phyloP scores from a whole-genome alignment of 2,329 filamentous ascomycete genomes.

The Verticillium isaacii region DNA sequence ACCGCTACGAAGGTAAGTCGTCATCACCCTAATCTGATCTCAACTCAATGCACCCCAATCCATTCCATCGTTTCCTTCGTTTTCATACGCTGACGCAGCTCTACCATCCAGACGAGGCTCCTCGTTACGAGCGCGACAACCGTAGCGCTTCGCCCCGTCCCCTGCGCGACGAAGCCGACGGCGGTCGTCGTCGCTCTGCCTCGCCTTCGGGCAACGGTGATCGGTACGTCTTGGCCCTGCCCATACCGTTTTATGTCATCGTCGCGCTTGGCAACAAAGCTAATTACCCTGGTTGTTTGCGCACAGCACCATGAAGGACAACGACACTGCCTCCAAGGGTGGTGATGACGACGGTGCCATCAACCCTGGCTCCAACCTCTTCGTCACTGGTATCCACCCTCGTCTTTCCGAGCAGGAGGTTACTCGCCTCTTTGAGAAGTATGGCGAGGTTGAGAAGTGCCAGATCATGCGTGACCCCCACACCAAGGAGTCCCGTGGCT shows the following conservation, averaged over 20 bases:
- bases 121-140: conserved; percentile 63
- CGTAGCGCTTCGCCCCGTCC: conserved; percentile 62
- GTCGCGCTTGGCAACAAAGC: not conserved
- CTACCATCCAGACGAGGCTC: conserved; percentile 48
- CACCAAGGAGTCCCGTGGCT: conserved; percentile 96
- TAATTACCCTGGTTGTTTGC: not conserved
- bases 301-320: conserved; percentile 24
- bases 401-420: conserved; percentile 86
- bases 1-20: conserved; percentile 59
- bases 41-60: not conserved
- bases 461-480: conserved; percentile 99
- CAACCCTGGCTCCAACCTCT: conserved; percentile 96
- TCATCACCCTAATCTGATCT: conserved; percentile 2
- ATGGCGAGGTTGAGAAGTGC: conserved; percentile 97
- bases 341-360: conserved; percentile 68
- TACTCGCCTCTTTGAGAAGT: conserved; percentile 94
- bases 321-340: conserved; percentile 43
- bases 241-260: not conserved
- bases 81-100: conserved; percentile 5
- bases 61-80: conserved; percentile 1
- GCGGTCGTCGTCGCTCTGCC: conserved; percentile 55
- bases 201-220: conserved; percentile 53
- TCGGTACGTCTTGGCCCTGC: conserved; percentile 32
- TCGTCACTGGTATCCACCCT: conserved; percentile 97
- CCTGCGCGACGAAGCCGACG: conserved; percentile 55